Percentiles rank a stretch among this genome's conserved stretches.
Evolutionary conservation across 768 basidiomycete species (phyloP).

Genomic region (Leccinum imitatum): DNA sequence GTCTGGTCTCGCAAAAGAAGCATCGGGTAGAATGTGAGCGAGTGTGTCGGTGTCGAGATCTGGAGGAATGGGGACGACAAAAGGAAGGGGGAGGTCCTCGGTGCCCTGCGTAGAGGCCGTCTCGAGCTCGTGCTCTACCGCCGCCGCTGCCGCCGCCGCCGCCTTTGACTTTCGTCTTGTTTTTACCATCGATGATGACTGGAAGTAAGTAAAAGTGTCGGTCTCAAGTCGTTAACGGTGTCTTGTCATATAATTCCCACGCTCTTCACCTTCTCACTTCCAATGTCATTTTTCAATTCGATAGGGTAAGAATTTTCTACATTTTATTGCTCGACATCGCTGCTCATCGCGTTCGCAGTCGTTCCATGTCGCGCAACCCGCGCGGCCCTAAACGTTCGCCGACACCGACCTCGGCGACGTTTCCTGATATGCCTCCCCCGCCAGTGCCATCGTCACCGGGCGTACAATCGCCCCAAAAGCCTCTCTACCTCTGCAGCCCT

Average conservation of each 20-base stretch:
- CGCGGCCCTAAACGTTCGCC: conserved; percentile 69
- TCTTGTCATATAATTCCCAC: conserved; percentile 19
- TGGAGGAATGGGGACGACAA: conserved; percentile 52
- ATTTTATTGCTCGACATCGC: background rate
- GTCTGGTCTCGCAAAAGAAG: conserved; percentile 53
- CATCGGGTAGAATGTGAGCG: conserved; percentile 59
- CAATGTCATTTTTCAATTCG: conserved; percentile 80
- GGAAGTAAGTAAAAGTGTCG: background rate
- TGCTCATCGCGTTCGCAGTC: conserved; percentile 38
- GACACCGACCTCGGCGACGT: conserved; percentile 69
- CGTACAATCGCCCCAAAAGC: conserved; percentile 41
- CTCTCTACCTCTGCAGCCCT: conserved; percentile 88
- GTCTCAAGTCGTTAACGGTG: too few relatives aligned
- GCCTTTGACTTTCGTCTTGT: conserved; percentile 67
- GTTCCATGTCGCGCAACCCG: conserved; percentile 75
- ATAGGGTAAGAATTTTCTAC: conserved; percentile 55
- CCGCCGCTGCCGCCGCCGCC: conserved; percentile 27
- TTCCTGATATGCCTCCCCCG: conserved; percentile 44
- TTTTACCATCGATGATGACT: conserved; percentile 33
- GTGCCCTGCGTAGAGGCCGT: conserved; percentile 32
- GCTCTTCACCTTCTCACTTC: background rate
- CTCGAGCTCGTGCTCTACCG: conserved; percentile 24
- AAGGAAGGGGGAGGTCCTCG: conserved; percentile 33
- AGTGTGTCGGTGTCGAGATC: conserved; percentile 68
- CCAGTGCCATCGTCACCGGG: conserved; percentile 42